A percentile compares a stretch with the other conserved stretches of the same genome.
Evolutionary conservation across 2,329 filamentous ascomycete species (phyloP).

Genomic region (Cladosporium sphaerospermum): DNA sequence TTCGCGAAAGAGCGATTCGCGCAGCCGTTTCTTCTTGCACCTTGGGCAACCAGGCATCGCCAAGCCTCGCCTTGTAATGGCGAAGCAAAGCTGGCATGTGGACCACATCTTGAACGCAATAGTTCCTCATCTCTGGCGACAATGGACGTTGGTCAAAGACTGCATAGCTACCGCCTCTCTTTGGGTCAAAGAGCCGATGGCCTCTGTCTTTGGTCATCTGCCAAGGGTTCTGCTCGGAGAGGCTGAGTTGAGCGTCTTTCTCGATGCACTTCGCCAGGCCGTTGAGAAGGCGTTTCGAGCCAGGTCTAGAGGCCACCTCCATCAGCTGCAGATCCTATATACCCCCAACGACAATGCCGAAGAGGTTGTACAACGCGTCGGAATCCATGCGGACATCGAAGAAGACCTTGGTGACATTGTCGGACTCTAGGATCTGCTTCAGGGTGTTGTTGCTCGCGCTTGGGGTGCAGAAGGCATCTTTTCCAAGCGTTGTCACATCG

Average conservation of each 20-base stretch:
- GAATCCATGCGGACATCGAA: slow-evolving; percentile 56
- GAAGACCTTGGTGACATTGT: slow-evolving; percentile 42
- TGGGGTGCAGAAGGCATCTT: slow-evolving; percentile 35
- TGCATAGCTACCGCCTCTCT: slow-evolving; percentile 29
- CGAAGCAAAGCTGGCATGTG: slow-evolving; percentile 33
- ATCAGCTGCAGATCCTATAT: slow-evolving; percentile 53
- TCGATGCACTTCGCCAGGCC: slow-evolving; percentile 39
- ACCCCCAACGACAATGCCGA: slow-evolving; percentile 37
- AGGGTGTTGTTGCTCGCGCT: slow-evolving; percentile 18
- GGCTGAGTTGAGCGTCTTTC: slow-evolving; percentile 17
- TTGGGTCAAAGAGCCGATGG: slow-evolving; percentile 35
- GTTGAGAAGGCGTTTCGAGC: slow-evolving; percentile 22
- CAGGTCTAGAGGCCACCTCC: slow-evolving; percentile 40
- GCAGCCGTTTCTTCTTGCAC: slow-evolving; percentile 23
- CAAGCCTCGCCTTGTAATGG: slow-evolving; percentile 21
- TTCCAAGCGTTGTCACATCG: slow-evolving; percentile 38
- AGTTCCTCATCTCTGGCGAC: slow-evolving; percentile 32
- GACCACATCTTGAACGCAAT: slow-evolving; percentile 45
- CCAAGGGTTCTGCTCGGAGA: slow-evolving; percentile 22
- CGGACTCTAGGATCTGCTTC: slow-evolving; percentile 42
- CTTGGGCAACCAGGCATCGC: slow-evolving; percentile 20
- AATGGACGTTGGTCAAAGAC: slow-evolving; percentile 46
- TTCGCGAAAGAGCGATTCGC: slow-evolving; percentile 19
- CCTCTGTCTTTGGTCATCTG: slow-evolving; percentile 33
- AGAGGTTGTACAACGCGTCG: slow-evolving; percentile 48